Evolutionary conservation across 2,329 filamentous ascomycete genomes (phyloP), one percentile per base, ranked within the genome.

Genomic region (Colletotrichum endophyticum): DNA sequence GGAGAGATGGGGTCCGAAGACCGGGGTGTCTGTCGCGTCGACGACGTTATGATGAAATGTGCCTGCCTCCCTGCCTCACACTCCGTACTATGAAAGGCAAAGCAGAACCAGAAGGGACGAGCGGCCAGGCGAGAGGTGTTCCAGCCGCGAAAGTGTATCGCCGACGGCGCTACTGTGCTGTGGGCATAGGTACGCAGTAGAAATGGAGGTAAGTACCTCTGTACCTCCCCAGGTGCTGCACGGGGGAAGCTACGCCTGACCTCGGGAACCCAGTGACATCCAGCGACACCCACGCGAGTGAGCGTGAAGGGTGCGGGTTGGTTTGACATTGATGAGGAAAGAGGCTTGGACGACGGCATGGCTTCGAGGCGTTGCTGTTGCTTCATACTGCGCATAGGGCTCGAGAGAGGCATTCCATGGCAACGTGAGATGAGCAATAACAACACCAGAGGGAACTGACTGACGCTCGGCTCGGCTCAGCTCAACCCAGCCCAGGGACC

Each of bases 111-210:
- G 63, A 57, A 73, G 70, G 70, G 70, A 73, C 63, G 70, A 73
- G 73, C 73, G 70, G 44, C 56, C 70, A 73, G 63, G 70, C 57
- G 57, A 39, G 32, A 76, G 70, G 73, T 73, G 57, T 69, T 68
- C 64, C 59, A 69, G 59, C 19, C 69, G 59, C 15, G 8, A 76
- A 73, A 73, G 56, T 59, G 64, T 73, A 59, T 64, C 28, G 16
- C 36, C 59, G 28, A 32, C n/a, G 22, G n/a, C 61, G 66, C 22
- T 53, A 53, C 44, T 53, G 44, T 49, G 44, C 34, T 36, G 34
- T 36, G 15, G 15, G 7, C 34, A 36, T 36, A 36, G 16, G 6
- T 13, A 32, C 11, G 0, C 13, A 34, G 34, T 19, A 9, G 34
- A 19, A 39, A 19, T 16, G 36, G 16, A 44, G 39, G 39, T 44